Evolutionary conservation across 148 eudicot genomes (phyloP).

Genomic region (Dysphania ambrosioides): DNA sequence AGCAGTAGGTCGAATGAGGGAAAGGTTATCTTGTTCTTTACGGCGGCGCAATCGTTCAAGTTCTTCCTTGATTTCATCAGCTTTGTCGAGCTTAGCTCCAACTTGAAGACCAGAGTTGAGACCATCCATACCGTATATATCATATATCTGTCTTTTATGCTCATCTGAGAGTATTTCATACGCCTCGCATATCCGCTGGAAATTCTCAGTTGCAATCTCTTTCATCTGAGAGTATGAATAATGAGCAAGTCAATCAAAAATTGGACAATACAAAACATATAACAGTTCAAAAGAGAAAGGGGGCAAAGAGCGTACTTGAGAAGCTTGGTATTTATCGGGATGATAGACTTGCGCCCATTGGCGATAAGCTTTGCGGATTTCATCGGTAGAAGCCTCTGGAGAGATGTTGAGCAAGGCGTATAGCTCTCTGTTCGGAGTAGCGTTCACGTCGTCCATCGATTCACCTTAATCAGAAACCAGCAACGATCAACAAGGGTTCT

Average conservation of each 20-base stretch:
- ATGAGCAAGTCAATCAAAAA: too few species aligned
- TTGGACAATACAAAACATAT: too few species aligned
- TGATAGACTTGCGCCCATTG: constrained; percentile 98
- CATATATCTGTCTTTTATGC: constrained; percentile 83
- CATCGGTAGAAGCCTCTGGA: constrained; percentile 86
- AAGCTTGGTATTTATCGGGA: constrained; percentile 85
- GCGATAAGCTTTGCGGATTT: constrained; percentile 91
- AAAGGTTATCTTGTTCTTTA: constrained; percentile 58
- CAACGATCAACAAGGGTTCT: not conserved
- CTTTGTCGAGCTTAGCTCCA: constrained; percentile 79
- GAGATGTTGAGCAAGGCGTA: constrained; percentile 84
- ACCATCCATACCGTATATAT: constrained; percentile 97
- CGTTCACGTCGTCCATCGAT: constrained; percentile 37
- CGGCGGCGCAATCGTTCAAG: constrained; percentile 68
- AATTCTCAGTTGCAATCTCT: constrained; percentile 91
- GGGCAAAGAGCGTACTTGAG: constrained; percentile 35
- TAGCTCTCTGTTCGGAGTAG: constrained; percentile 51
- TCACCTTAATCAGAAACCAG: not conserved
- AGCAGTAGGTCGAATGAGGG: constrained; percentile 68
- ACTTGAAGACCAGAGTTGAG: constrained; percentile 88
- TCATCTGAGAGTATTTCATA: constrained; percentile 93
- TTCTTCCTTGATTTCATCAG: constrained; percentile 89
- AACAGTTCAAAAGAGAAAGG: constrained; percentile 5
- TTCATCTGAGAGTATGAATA: constrained; percentile 63
- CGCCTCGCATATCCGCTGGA: constrained; percentile 96